phyloP scores from a whole-genome alignment of 345 rosid species.

The Laguncularia racemosa region DNA sequence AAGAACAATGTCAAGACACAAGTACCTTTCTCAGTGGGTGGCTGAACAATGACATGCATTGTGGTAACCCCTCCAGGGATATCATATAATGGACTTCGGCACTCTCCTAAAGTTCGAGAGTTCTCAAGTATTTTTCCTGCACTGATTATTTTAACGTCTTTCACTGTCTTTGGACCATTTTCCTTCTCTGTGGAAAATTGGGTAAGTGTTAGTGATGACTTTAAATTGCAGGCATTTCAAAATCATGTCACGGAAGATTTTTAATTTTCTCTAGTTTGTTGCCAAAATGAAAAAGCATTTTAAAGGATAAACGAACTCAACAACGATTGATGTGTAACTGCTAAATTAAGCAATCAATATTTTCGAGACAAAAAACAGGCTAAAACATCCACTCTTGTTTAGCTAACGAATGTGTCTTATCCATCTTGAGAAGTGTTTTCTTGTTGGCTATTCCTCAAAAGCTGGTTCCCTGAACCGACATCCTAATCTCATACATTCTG shows the following conservation, averaged over 20 bases:
- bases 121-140: constrained; percentile 93
- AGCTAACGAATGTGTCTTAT: too few relatives aligned
- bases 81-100: constrained; percentile 74
- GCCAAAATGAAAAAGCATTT: too few relatives aligned
- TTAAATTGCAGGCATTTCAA: too few relatives aligned
- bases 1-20: neutral
- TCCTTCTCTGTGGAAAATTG: constrained; percentile 47
- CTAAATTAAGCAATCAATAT: neutral
- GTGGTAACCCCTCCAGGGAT: constrained; percentile 85
- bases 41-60: constrained; percentile 95
- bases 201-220: too few relatives aligned
- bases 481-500: too few relatives aligned
- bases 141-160: constrained; percentile 85
- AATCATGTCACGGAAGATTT: too few relatives aligned
- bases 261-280: too few relatives aligned
- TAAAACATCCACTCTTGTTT: neutral
- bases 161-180: constrained; percentile 80
- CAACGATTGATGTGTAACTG: neutral
- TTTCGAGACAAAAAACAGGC: neutral
- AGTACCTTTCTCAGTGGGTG: constrained; percentile 70
- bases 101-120: constrained; percentile 71
- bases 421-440: too few relatives aligned
- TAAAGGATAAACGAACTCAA: too few relatives aligned
- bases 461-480: too few relatives aligned
- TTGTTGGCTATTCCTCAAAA: too few relatives aligned